phyloP scores from a whole-genome alignment of 2,329 filamentous ascomycete species.

The Nemania serpens region DNA sequence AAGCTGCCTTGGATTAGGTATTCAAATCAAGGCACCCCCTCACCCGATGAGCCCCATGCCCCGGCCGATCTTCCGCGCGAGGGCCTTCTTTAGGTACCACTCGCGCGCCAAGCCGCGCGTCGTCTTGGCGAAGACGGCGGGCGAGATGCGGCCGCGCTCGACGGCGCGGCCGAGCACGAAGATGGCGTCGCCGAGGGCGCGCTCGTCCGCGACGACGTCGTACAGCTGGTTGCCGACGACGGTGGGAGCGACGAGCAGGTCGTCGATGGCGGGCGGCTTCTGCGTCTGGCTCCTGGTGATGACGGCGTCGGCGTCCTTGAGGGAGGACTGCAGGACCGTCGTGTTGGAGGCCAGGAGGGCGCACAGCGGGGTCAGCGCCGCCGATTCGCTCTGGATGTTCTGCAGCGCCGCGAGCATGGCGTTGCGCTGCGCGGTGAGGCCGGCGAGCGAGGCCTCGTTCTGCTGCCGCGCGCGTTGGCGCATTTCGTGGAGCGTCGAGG shows the following conservation, averaged over 20 bases:
- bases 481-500: conserved; percentile 68
- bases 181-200: conserved; percentile 82
- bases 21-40: too few species aligned
- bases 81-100: conserved; percentile 82
- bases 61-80: conserved; percentile 75
- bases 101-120: conserved; percentile 76
- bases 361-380: conserved; percentile 71
- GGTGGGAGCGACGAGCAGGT: conserved; percentile 89
- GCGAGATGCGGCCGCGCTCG: conserved; percentile 71
- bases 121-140: conserved; percentile 78
- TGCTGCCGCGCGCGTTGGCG: conserved; percentile 72
- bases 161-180: conserved; percentile 79
- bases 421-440: conserved; percentile 76
- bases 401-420: conserved; percentile 75
- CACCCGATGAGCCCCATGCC: conserved; percentile 68
- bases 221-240: conserved; percentile 94
- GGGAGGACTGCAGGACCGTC: conserved; percentile 73
- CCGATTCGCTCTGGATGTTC: conserved; percentile 74
- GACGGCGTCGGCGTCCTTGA: conserved; percentile 77
- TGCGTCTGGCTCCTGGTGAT: conserved; percentile 74
- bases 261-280: conserved; percentile 78
- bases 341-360: conserved; percentile 77
- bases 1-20: too few species aligned
- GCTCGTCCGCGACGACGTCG: conserved; percentile 84
- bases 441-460: conserved; percentile 73